Conservation (phyloP, 805 yeast species). For the Candida chauliodis region DNA sequence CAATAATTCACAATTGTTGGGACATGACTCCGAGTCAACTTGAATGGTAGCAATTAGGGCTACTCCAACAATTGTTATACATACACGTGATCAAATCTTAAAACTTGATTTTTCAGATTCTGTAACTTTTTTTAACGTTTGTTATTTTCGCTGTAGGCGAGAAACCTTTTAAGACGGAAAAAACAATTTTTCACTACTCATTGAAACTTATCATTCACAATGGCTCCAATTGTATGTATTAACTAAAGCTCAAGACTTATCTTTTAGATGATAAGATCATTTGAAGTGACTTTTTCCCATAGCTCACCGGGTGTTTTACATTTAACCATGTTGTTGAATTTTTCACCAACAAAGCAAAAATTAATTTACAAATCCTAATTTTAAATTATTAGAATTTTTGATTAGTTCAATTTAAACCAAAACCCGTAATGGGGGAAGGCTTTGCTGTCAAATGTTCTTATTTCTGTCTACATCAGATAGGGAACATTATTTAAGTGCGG, state of each 20-base stretch:
- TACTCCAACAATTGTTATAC: not conserved
- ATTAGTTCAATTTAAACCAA: conserved; percentile 3
- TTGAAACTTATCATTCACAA: too few species aligned
- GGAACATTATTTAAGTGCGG: conserved; percentile 45
- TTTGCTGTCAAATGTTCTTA: conserved; percentile 42
- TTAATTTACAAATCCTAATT: not conserved
- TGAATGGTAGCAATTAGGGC: conserved; percentile 3
- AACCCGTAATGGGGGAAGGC: conserved; percentile 19
- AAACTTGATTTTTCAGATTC: not conserved
- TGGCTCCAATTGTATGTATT: conserved; percentile 92
- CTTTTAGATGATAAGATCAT: conserved; percentile 19
- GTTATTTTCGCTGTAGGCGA: too few species aligned
- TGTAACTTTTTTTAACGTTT: not conserved
- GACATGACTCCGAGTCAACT: conserved; percentile 4
- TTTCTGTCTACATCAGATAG: conserved; percentile 11
- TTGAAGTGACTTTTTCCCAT: conserved; percentile 9
- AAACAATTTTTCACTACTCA: too few species aligned
- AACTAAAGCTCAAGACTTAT: conserved; percentile 30
- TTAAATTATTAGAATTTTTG: too few species aligned
- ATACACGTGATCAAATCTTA: not conserved
- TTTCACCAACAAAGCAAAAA: conserved; percentile 1
- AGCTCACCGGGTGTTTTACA: conserved; percentile 7
- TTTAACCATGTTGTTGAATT: not conserved
- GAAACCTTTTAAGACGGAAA: too few species aligned
- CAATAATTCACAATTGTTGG: not conserved